Evolutionary conservation across 2,329 filamentous ascomycete genomes (phyloP), one percentile per base, ranked within the genome.

Genomic region (Teratosphaeria zuluensis): DNA sequence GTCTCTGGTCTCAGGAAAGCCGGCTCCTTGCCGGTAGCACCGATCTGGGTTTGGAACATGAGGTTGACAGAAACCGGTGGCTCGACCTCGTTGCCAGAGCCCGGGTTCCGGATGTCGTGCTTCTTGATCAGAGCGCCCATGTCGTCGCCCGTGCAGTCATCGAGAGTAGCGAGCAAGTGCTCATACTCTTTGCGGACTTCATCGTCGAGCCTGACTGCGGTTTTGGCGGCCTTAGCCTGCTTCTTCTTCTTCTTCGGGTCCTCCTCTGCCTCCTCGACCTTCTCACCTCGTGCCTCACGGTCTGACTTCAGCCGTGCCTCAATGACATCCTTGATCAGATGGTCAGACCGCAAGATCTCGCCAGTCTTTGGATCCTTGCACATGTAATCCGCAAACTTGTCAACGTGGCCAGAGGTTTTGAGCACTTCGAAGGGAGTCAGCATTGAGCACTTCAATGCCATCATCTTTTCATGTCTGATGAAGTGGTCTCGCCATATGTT

Each of bases 301-400:
- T 97, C 86, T 56, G 90, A 91, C 76, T 92, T 92, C 62, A 99
- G 77, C 46, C 94, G 83, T 54, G 84, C 80, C 79, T 96, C 92
- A 56, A 99, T 84, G 42, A 96, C 86, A 68, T 95, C 90, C 80
- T 97, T 92, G 65, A 99, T 92, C 69, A 97, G 84, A 78, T 99
- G 94, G 72, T 99, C 94, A 59, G 94, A 91, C 67, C 94, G 86
- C 73, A 99, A 85, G 71, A 96, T 96, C 75, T 99, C 94, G 72
- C 94, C 94, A 69, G 88, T 96, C 82, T 95, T 95, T 63, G 92
- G 90, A 75, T 99, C 94, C 64, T 74, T 74, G 70, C 71, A 96
- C 92, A 97, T 96, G 90, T 89, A 97, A 75, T 97, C 92, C 75
- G 90, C 89, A 71, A 97, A 97, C 76, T 95, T 95, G 75, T 96